Conservation (phyloP, 75 land plant genomes). For the Pinus albicaulis region DNA sequence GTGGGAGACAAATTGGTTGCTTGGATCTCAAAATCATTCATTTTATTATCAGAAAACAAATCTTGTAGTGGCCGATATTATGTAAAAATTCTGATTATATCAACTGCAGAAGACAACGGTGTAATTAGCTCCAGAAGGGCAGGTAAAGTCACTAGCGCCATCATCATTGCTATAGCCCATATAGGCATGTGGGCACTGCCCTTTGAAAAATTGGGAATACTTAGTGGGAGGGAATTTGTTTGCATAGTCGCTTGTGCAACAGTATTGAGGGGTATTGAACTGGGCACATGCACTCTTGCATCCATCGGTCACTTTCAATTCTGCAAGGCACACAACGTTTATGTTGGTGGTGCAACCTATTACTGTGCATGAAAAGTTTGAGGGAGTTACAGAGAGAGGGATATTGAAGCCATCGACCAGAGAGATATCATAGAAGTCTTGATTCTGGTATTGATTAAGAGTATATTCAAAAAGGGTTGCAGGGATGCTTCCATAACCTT, state of each 20-base stretch:
- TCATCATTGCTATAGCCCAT: background rate
- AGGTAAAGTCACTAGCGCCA: background rate
- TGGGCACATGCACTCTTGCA: background rate
- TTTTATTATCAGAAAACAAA: too few relatives aligned
- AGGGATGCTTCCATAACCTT: slow-evolving; percentile 53
- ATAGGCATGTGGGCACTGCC: background rate
- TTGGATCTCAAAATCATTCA: too few relatives aligned
- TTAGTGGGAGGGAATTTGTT: background rate
- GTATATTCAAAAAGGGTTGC: slow-evolving; percentile 44
- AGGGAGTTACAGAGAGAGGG: background rate
- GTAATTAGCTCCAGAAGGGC: background rate
- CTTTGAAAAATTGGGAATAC: background rate
- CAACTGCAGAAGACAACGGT: background rate
- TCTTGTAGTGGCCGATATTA: too few relatives aligned
- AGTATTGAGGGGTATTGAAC: background rate
- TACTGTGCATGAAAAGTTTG: background rate
- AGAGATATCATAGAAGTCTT: background rate
- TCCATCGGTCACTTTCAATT: background rate
- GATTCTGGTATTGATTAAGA: background rate
- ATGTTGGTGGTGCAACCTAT: background rate
- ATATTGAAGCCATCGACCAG: background rate
- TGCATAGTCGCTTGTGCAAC: background rate
- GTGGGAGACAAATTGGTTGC: too few relatives aligned
- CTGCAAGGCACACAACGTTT: background rate
- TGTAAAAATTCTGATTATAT: background rate